Evolutionary conservation across 139 green algal genomes (phyloP), one percentile per base, ranked within the genome.

Genomic region (Chlamydomonas sphaeroides): DNA sequence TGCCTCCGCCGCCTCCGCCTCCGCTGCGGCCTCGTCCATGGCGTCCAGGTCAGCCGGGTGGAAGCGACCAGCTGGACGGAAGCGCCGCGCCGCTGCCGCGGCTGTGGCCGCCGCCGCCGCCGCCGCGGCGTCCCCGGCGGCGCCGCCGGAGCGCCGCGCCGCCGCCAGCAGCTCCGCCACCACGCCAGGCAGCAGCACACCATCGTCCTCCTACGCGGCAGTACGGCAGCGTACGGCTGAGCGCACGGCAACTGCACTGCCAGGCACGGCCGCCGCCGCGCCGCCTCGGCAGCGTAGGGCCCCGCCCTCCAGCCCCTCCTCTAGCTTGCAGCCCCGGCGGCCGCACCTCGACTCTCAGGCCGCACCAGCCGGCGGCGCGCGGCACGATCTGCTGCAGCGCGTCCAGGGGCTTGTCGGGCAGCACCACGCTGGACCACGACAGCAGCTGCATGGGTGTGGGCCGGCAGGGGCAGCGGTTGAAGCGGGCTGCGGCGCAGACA

Each of bases 351-450:
- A 80, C 39, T 15, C 30, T 30, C 23, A 80, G 36, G 17, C 36
- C 36, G 17, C 17, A 30, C 74, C 74, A 80, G n/a, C 74, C 61
- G 3, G 25, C 23, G 30, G 56, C 74, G 30, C 39, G 74, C n/a
- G 74, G 74, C 41, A 80, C 61, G 41, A 80, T 70, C 61, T 80
- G 74, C 59, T 70, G n/a, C 42, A 80, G 41, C 74, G 74, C 74
- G 42, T 80, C 74, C 38, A 80, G 30, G 8, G 41, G 41, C 74
- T 80, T 80, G 32, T 71, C 74, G 28, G 74, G 74, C 59, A 80
- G 59, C 41, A 7, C 35, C 0, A 28, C 14, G 74, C 74, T 59
- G 39, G 48, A 23, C 74, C 74, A 80, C 14, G 45, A 21, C 74
- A 80, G 42, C 39, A 80, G 15, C 74, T 80, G n/a, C n/a, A n/a